Conservation (phyloP, 169 alveolate species). For the Cryptosporidium ubiquitum region DNA sequence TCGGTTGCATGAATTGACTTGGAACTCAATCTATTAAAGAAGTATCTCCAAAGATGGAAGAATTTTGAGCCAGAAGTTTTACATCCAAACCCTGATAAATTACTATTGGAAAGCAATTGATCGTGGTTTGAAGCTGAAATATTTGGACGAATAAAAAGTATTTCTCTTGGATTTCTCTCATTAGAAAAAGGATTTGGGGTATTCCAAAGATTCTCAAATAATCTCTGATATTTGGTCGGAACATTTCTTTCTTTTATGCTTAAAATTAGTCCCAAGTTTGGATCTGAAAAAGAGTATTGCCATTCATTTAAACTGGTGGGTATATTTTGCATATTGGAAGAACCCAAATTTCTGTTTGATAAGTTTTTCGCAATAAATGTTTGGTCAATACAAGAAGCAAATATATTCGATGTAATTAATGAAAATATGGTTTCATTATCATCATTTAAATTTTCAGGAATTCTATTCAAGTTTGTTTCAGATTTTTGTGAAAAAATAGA, state of each 20-base stretch:
- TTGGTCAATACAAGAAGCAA: conserved; percentile 53
- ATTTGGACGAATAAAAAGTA: conserved; percentile 33
- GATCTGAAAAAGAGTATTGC: conserved; percentile 54
- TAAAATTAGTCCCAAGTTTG: conserved; percentile 31
- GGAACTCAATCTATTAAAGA: conserved; percentile 15
- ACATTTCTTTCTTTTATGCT: conserved; percentile 28
- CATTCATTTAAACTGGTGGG: conserved; percentile 24
- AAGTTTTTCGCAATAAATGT: conserved; percentile 32
- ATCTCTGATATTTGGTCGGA: conserved; percentile 11
- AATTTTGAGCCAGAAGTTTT: conserved; percentile 50
- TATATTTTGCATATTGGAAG: background rate
- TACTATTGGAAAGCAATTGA: background rate
- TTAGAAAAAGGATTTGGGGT: conserved; percentile 48
- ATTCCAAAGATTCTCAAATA: conserved; percentile 70
- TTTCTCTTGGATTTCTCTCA: background rate
- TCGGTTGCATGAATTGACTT: background rate
- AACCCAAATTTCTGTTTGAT: background rate
- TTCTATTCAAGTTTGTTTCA: background rate
- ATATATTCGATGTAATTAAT: conserved; percentile 4
- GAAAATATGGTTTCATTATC: background rate
- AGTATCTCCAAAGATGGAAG: conserved; percentile 49
- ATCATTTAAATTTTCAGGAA: background rate
- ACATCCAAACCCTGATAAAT: conserved; percentile 17
- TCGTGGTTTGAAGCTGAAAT: background rate
- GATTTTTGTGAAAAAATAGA: background rate